Conservation (phyloP, 2,329 filamentous ascomycete species). For the Monilinia polystroma region DNA sequence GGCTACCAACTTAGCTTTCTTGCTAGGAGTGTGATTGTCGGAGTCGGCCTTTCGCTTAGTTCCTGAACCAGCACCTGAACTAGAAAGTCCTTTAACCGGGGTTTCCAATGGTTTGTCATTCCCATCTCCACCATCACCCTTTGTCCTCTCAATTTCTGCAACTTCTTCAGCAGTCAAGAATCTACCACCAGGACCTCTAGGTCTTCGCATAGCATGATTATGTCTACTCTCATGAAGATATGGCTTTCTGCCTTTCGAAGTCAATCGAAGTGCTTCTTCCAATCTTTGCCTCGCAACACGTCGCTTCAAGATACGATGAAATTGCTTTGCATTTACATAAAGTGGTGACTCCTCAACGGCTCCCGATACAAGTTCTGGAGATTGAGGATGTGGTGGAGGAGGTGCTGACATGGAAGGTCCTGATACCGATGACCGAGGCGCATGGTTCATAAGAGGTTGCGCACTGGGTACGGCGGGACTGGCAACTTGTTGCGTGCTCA, state of each 20-base stretch:
- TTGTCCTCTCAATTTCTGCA: conserved; percentile 76
- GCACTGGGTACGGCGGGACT: conserved; percentile 73
- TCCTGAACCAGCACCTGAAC: conserved; percentile 42
- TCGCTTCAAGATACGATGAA: conserved; percentile 93
- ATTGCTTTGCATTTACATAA: conserved; percentile 98
- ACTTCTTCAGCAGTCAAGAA: conserved; percentile 97
- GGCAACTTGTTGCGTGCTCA: conserved; percentile 64
- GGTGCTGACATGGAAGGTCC: conserved; percentile 61
- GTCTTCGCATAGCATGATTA: conserved; percentile 96
- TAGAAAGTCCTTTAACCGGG: conserved; percentile 38
- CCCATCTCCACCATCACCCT: conserved; percentile 42
- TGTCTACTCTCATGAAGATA: conserved; percentile 97
- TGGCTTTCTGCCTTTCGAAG: conserved; percentile 92
- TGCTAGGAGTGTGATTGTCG: conserved; percentile 50
- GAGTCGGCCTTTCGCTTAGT: conserved; percentile 62
- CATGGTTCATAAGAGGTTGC: conserved; percentile 74
- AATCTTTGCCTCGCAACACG: conserved; percentile 89
- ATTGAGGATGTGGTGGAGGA: conserved; percentile 65
- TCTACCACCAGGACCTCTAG: conserved; percentile 87
- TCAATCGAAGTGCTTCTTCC: conserved; percentile 87
- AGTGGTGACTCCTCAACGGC: conserved; percentile 86
- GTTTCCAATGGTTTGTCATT: conserved; percentile 42
- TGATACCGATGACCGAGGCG: conserved; percentile 53
- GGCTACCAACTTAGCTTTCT: conserved; percentile 50
- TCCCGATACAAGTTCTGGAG: conserved; percentile 72